Conservation (phyloP, 495 filamentous ascomycete species). For the Bacidia rubella region DNA sequence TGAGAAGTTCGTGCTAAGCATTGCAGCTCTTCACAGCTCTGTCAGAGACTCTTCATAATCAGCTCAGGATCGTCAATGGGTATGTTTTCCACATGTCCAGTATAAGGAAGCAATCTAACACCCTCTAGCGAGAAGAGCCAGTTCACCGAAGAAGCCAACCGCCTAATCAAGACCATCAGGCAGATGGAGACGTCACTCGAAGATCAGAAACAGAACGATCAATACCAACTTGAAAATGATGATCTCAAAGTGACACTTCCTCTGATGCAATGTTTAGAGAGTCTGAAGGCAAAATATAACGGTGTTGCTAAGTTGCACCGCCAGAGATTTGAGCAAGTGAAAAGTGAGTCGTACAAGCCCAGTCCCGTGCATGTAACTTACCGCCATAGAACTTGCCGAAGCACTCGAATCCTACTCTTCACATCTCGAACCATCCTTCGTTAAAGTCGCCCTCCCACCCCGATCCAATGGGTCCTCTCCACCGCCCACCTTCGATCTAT, state of each 20-base stretch:
- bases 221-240: constrained; percentile 47
- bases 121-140: constrained; percentile 66
- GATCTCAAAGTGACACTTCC: constrained; percentile 67
- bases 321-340: constrained; percentile 87
- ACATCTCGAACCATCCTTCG: constrained; percentile 77
- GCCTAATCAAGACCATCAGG: constrained; percentile 66
- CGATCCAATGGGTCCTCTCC: constrained; percentile 61
- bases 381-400: constrained; percentile 62
- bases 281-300: constrained; percentile 72
- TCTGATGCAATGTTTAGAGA: constrained; percentile 59
- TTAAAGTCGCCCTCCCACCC: constrained; percentile 70
- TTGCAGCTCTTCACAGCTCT: constrained; percentile 69
- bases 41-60: constrained; percentile 75
- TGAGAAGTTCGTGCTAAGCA: constrained; percentile 13
- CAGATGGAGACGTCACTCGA: constrained; percentile 90
- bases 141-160: constrained; percentile 74
- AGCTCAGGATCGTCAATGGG: constrained; percentile 63
- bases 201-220: constrained; percentile 49
- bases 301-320: constrained; percentile 67
- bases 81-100: constrained; percentile 21
- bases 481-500: constrained; percentile 73
- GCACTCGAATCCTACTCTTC: constrained; percentile 90
- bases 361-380: constrained; percentile 22
- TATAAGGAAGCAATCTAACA: constrained; percentile 12
- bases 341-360: constrained; percentile 46